Percentiles rank a stretch among this genome's conserved stretches.
Conservation (phyloP, 164 flowering plant genomes). For the Houttuynia cordata region DNA sequence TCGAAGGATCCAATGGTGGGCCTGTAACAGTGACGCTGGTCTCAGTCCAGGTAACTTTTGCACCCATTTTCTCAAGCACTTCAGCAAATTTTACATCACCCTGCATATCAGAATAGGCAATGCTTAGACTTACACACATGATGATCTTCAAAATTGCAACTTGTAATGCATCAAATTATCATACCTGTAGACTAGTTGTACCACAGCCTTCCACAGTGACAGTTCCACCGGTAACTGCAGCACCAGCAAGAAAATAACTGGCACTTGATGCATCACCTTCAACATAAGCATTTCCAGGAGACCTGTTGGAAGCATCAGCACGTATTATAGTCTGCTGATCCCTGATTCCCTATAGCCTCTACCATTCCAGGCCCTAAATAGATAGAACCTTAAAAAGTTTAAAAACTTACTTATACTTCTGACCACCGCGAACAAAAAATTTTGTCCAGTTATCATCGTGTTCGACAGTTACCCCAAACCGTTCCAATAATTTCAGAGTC, state of each 20-base stretch:
- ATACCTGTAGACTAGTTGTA: slow-evolving; percentile 95
- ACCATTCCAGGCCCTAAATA: not conserved
- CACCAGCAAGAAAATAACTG: slow-evolving; percentile 98
- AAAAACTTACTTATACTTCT: slow-evolving; percentile 73
- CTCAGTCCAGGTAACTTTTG: slow-evolving; percentile 89
- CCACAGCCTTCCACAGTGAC: slow-evolving; percentile 98
- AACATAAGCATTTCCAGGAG: slow-evolving; percentile 88
- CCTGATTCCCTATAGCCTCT: too few species aligned
- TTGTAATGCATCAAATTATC: not conserved
- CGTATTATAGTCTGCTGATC: not conserved
- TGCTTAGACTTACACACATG: not conserved
- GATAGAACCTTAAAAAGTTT: not conserved
- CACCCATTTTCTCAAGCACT: slow-evolving; percentile 97
- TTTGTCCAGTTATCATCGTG: slow-evolving; percentile 79
- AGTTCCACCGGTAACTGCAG: slow-evolving; percentile 96
- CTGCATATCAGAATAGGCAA: slow-evolving; percentile 17
- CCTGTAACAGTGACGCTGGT: slow-evolving; percentile 93
- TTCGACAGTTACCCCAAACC: slow-evolving; percentile 72
- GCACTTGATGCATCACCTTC: slow-evolving; percentile 99
- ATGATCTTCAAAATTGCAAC: not conserved
- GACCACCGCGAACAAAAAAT: slow-evolving; percentile 76
- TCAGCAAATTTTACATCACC: slow-evolving; percentile 99
- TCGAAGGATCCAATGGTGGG: slow-evolving; percentile 51
- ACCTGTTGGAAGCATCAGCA: slow-evolving; percentile 26
- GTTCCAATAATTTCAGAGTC: slow-evolving; percentile 94